Base-by-base conservation (phyloP, 192 early-diverging fungal genomes). In the Coemansia sp. region DNA sequence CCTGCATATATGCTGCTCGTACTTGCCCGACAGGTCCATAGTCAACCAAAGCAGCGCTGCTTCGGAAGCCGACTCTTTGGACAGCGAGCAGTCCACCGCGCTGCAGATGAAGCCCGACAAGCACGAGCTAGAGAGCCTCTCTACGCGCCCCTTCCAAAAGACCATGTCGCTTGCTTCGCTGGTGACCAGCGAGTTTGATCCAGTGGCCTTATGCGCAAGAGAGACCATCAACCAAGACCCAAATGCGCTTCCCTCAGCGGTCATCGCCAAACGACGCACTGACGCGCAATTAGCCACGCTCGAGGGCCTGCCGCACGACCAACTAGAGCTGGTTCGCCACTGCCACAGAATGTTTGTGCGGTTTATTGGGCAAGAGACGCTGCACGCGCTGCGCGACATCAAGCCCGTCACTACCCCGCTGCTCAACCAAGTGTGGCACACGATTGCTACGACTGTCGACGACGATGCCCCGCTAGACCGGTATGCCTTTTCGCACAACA, bases 341-440 rank as follows among this genome's bases (percentile, higher is more conserved):
- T 79, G 65, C 56, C 81, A 83, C 46, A 65, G 76, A 27, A 68
- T 60, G 25, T 64, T 83, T 24, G 66, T 78, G 64, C 75, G 76
- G 19, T 79, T 83, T 19, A 60, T 83, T 67, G 76, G 72, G 4
- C 81, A 79, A 41, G 76, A 79, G 61, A 78, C 76, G 25, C 41
- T 83, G 47, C 71, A 79, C 31, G 76, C 81, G 20, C 57, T 83
- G 58, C 76, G 75, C 27, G 81, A 83, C 32, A 74, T 69, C 37
- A 59, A 61, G 25, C 72, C 76, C n/a, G 81, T 68, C n/a, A 79
- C 76, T 5, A 63, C 64, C 27, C 70, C 75, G 0, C 45, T 83
- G 38, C 73, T 83, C 31, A 71, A 62, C 46, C 76, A 83, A 53
- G 81, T 83, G 31, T 83, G 81, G 81, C 75, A 83, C 32, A 83